Conservation (phyloP, 148 eudicot species). For the Rhododendron mucronatum region DNA sequence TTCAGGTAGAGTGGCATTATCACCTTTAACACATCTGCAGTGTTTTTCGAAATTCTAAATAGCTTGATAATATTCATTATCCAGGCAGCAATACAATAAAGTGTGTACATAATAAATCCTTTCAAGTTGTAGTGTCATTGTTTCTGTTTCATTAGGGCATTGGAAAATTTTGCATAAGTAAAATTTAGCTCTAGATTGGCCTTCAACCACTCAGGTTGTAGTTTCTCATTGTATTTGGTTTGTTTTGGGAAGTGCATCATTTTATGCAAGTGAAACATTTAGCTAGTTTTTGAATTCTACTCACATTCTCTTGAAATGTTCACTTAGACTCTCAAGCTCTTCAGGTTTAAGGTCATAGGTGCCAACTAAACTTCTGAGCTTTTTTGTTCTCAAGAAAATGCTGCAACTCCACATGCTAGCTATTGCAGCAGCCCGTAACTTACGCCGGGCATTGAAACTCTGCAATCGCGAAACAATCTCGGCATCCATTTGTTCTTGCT, state of each 20-base stretch:
- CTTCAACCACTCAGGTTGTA: not conserved
- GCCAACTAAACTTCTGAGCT: constrained; percentile 45
- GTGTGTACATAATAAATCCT: not conserved
- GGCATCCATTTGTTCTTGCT: constrained; percentile 40
- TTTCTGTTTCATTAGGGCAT: not conserved
- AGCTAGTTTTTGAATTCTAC: not conserved
- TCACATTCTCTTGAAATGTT: constrained; percentile 45
- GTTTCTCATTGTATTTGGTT: not conserved
- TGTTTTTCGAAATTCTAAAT: not conserved
- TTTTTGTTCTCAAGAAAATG: constrained; percentile 45
- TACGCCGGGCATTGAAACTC: constrained; percentile 45
- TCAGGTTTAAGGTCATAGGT: constrained; percentile 48
- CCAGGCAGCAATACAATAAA: not conserved
- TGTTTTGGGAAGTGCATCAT: not conserved
- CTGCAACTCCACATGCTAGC: constrained; percentile 44
- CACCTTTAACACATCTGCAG: constrained; percentile 46
- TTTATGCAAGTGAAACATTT: not conserved
- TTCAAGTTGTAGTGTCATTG: not conserved
- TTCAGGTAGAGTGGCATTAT: constrained; percentile 38
- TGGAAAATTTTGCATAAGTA: not conserved
- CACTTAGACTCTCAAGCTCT: constrained; percentile 37
- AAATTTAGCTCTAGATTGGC: not conserved
- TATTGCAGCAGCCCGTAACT: constrained; percentile 49
- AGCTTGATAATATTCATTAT: not conserved
- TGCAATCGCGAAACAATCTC: constrained; percentile 44